phyloP scores from a whole-genome alignment of 176 grass and related monocot species.

The Triticum urartu region DNA sequence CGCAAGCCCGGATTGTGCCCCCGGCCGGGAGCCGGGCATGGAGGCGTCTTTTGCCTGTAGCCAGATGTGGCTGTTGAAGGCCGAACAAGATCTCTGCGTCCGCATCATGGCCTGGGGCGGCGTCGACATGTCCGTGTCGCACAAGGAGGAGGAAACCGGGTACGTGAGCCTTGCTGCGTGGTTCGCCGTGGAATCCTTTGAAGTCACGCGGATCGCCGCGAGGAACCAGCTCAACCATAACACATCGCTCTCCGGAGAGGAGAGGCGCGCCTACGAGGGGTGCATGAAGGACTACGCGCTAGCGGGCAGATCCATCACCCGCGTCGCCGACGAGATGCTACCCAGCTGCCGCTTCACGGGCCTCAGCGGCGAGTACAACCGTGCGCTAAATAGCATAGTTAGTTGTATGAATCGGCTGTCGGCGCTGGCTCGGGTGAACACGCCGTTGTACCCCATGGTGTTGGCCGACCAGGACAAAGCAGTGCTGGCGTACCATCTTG shows the following conservation, averaged over 20 bases:
- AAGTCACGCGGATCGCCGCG: too few species aligned
- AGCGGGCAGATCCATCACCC: not conserved
- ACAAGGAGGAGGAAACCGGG: too few species aligned
- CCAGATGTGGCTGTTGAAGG: too few species aligned
- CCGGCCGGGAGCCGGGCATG: too few species aligned
- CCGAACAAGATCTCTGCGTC: too few species aligned
- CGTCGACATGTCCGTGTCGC: too few species aligned
- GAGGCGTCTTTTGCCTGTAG: too few species aligned
- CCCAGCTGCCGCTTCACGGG: not conserved
- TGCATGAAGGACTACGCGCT: not conserved
- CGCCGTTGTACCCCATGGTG: not conserved
- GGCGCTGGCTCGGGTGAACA: rapidly evolving
- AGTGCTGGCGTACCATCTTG: not conserved
- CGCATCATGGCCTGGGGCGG: too few species aligned
- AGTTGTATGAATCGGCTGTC: not conserved
- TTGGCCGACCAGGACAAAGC: not conserved
- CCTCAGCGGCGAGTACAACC: not conserved
- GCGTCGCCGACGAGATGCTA: not conserved
- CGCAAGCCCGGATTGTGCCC: too few species aligned
- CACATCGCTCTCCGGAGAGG: not conserved
- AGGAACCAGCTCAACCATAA: not conserved
- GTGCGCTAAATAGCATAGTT: not conserved
- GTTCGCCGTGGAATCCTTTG: too few species aligned
- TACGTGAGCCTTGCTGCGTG: too few species aligned
- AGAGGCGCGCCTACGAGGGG: not conserved